A percentile compares a stretch with the other conserved stretches of the same genome.
These are phyloP conservation scores for Gossypium ekmanianum DNA, from an alignment of 345 rosid genomes.

Conservation along the genomic window DNA sequence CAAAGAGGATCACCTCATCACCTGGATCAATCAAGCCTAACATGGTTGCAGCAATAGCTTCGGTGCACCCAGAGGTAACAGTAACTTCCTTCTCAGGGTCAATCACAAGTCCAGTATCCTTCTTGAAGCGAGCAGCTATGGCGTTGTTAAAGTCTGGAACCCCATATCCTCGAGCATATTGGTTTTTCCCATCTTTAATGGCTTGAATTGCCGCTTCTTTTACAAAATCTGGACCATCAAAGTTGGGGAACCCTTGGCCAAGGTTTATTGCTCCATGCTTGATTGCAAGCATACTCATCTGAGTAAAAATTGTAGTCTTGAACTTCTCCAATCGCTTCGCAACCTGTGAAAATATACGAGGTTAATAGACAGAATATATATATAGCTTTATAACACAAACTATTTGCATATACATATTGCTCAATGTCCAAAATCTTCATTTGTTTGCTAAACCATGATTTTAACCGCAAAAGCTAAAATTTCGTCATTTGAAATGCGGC, in stretches of 20 bases:
- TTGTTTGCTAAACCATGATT: neutral
- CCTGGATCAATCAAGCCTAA: constrained; percentile 84
- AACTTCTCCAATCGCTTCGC: constrained; percentile 91
- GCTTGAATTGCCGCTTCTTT: constrained; percentile 96
- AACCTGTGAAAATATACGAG: constrained; percentile 37
- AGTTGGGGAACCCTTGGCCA: constrained; percentile 97
- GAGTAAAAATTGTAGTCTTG: constrained; percentile 91
- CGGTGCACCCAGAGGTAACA: constrained; percentile 91
- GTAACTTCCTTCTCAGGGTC: constrained; percentile 91
- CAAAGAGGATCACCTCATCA: constrained; percentile 86
- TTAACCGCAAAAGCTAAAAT: neutral
- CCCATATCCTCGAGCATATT: constrained; percentile 90
- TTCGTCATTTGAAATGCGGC: neutral
- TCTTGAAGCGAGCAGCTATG: constrained; percentile 59
- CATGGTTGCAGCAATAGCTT: constrained; percentile 89
- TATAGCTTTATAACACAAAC: neutral
- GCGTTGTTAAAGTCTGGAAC: constrained; percentile 68
- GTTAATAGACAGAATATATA: neutral
- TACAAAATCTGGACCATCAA: constrained; percentile 93
- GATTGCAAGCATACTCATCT: constrained; percentile 79
- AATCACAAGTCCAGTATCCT: constrained; percentile 67
- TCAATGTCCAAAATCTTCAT: no score
- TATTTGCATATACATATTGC: neutral
- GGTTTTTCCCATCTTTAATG: constrained; percentile 81
- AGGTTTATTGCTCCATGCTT: constrained; percentile 89